phyloP scores from a whole-genome alignment of 768 basidiomycete species.

The Hericium alpestre region DNA sequence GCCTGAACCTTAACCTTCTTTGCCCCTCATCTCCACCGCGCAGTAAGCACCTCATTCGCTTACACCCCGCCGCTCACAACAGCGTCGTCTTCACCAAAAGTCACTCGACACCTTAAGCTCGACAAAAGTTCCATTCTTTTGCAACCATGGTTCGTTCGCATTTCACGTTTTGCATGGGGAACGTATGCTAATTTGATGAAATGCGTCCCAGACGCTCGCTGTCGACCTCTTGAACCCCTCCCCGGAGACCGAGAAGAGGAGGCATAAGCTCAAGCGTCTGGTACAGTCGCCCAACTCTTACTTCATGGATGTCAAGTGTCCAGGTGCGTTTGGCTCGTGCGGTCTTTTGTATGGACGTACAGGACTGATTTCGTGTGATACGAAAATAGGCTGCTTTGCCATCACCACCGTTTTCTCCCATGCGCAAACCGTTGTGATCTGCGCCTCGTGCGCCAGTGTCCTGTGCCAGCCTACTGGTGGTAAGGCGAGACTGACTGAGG shows the following conservation, averaged over 20 bases:
- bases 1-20: conserved; percentile 13
- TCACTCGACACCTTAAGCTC: neutral
- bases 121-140: neutral
- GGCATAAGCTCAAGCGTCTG: conserved; percentile 98
- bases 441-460: conserved; percentile 84
- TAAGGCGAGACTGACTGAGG: conserved; percentile 95
- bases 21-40: too few relatives aligned
- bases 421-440: conserved; percentile 94
- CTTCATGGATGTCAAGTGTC: conserved; percentile 99
- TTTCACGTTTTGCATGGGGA: neutral
- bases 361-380: neutral
- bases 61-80: neutral
- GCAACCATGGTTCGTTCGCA: neutral
- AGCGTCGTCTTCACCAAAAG: conserved; percentile 2
- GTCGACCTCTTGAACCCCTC: conserved; percentile 97
- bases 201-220: conserved; percentile 68
- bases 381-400: conserved; percentile 68
- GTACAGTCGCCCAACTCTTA: conserved; percentile 98
- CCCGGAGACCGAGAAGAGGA: conserved; percentile 70
- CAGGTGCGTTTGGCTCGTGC: conserved; percentile 46
- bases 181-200: neutral
- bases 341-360: conserved; percentile 1
- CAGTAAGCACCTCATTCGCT: neutral
- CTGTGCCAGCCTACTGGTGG: conserved; percentile 98
- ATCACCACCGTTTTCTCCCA: conserved; percentile 99